These are phyloP conservation scores for Trichophyton mentagrophytes DNA, from an alignment of 2,329 filamentous ascomycete species.

Conservation along the genomic window DNA sequence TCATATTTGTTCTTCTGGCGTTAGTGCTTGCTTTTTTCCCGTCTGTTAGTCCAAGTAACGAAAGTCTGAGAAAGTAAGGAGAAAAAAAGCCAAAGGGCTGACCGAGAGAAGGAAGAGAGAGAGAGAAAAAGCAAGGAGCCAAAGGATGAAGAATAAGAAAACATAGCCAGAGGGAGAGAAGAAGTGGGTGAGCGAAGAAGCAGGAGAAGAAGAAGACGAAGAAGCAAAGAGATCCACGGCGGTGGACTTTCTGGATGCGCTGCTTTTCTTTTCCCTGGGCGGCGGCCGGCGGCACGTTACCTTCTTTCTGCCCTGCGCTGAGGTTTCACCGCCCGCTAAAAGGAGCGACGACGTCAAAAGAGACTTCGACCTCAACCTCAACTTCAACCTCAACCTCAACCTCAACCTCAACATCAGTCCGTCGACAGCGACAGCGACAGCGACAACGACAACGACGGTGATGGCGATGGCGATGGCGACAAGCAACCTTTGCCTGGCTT, in stretches of 20 bases:
- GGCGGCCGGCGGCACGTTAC: no score
- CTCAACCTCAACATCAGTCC: no score
- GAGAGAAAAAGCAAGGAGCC: neutral
- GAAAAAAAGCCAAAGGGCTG: conserved; percentile 2
- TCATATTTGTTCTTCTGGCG: neutral
- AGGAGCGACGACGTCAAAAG: neutral
- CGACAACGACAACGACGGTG: no score
- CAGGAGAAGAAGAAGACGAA: neutral
- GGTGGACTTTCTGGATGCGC: neutral
- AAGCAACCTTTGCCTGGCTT: neutral
- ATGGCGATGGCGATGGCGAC: neutral
- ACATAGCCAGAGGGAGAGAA: neutral
- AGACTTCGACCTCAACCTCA: no score
- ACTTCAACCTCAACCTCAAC: no score
- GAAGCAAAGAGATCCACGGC: neutral
- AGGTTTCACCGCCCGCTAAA: neutral
- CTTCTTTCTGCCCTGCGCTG: neutral
- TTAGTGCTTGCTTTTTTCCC: neutral
- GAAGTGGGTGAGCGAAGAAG: neutral
- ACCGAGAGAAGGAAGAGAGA: neutral
- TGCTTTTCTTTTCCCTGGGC: neutral
- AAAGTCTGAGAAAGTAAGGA: neutral
- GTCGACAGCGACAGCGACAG: neutral
- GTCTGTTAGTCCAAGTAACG: neutral
- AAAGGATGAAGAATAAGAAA: neutral